These are phyloP conservation scores for Trichaptum fuscoviolaceum DNA, from an alignment of 768 basidiomycete species.

Conservation along the genomic window DNA sequence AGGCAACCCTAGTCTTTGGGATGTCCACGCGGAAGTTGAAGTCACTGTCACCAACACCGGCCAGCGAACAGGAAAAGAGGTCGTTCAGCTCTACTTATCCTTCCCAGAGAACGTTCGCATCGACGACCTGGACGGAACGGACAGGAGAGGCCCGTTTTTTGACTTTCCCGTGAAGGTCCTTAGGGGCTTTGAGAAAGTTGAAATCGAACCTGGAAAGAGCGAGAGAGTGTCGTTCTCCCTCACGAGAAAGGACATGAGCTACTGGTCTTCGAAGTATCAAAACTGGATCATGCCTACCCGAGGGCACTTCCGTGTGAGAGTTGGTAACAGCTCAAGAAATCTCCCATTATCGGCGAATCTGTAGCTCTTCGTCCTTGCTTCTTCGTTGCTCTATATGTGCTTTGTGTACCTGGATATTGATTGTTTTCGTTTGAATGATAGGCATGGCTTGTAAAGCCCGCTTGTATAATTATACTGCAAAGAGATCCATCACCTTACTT, in stretches of 20 bases:
- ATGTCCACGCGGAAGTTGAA: conserved; percentile 11
- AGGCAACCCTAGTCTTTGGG: conserved; percentile 6
- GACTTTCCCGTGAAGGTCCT: conserved; percentile 18
- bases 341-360: conserved; percentile 4
- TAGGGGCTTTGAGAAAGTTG: conserved; percentile 21
- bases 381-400: not conserved
- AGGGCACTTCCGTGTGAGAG: conserved; percentile 28
- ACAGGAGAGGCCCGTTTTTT: conserved; percentile 6
- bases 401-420: not conserved
- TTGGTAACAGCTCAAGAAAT: conserved; percentile 23
- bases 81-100: conserved; percentile 20
- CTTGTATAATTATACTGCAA: too few species aligned
- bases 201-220: conserved; percentile 12
- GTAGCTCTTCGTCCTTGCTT: not conserved
- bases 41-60: conserved; percentile 26
- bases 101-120: not conserved
- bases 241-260: conserved; percentile 14
- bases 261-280: conserved; percentile 31
- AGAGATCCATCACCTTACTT: too few species aligned
- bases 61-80: conserved; percentile 21
- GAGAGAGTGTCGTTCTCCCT: conserved; percentile 15
- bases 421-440: not conserved
- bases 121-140: not conserved
- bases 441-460: too few species aligned
- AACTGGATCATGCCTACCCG: conserved; percentile 26